Evolutionary conservation across 2,329 filamentous ascomycete species (phyloP).

Genomic region (Xylariomycetidae sp.): DNA sequence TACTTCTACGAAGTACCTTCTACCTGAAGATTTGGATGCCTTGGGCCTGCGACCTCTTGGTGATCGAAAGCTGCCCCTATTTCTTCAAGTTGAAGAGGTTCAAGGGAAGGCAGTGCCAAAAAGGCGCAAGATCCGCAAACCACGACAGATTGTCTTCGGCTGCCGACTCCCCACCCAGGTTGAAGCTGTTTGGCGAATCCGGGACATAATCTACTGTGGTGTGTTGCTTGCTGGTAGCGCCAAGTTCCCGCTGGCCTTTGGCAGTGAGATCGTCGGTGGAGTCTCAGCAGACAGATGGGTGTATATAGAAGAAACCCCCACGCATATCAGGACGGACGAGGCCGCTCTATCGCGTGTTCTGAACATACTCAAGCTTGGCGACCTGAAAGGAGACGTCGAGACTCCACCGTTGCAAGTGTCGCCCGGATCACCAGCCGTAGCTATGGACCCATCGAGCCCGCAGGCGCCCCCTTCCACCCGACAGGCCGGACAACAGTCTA

Average conservation of each 20-base stretch:
- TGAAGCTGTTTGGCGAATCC: constrained; percentile 41
- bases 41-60: constrained; percentile 24
- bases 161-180: constrained; percentile 26
- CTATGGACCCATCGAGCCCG: too few species aligned
- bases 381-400: too few species aligned
- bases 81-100: constrained; percentile 19
- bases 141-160: constrained; percentile 29
- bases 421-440: too few species aligned
- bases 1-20: constrained; percentile 41
- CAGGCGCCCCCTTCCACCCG: too few species aligned
- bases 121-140: constrained; percentile 36
- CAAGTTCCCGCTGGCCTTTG: constrained; percentile 33
- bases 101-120: constrained; percentile 15
- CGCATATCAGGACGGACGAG: constrained; percentile 12
- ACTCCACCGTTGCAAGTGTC: too few species aligned
- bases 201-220: constrained; percentile 46
- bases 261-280: constrained; percentile 12
- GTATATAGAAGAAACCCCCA: constrained; percentile 16
- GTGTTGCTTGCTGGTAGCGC: constrained; percentile 40
- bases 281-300: constrained; percentile 20
- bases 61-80: constrained; percentile 23
- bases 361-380: constrained; percentile 16
- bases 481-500: too few species aligned
- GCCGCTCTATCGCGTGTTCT: constrained; percentile 17
- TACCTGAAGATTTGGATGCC: constrained; percentile 42